A percentile compares a stretch with the other conserved stretches of the same genome.
phyloP scores from a whole-genome alignment of 1,284 basidiomycete genomes.

The Ustilago esculenta region DNA sequence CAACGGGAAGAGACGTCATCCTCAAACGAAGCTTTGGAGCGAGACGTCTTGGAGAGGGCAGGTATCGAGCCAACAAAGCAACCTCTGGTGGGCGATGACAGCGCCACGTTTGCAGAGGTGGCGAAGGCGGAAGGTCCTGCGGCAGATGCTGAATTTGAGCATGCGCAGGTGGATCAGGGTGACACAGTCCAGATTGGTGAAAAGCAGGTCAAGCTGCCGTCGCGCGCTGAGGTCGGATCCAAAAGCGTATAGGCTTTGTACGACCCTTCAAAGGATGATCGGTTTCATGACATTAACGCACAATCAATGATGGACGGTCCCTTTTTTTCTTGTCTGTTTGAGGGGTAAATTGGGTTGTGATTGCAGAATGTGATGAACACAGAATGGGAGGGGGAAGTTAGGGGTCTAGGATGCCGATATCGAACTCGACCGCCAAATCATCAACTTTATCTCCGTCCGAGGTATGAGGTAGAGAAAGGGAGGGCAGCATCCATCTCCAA shows the following conservation, averaged over 20 bases:
- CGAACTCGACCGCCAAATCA: constrained; percentile 15
- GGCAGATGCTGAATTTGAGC: constrained; percentile 16
- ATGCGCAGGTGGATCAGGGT: constrained; percentile 21
- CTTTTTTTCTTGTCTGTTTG: no score
- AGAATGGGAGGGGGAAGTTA: no score
- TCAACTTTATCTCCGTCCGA: neutral
- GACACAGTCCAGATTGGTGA: constrained; percentile 16
- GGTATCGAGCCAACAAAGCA: no score
- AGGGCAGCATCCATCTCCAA: constrained; percentile 63
- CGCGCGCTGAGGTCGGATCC: neutral
- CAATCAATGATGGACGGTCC: no score
- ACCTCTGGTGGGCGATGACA: no score
- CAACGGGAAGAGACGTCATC: neutral
- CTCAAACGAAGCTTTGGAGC: neutral
- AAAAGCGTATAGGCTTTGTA: neutral
- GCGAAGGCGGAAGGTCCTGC: constrained; percentile 26
- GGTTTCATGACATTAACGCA: no score
- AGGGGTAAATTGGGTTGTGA: neutral
- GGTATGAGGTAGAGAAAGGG: neutral
- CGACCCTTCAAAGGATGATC: no score
- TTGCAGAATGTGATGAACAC: neutral
- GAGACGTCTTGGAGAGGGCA: no score
- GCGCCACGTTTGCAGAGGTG: constrained; percentile 16
- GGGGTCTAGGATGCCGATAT: constrained; percentile 37
- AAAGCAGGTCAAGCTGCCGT: constrained; percentile 24